Evolutionary conservation across 371 early-diverging fungal genomes (phyloP).

Genomic region (Nematocida sp.): DNA sequence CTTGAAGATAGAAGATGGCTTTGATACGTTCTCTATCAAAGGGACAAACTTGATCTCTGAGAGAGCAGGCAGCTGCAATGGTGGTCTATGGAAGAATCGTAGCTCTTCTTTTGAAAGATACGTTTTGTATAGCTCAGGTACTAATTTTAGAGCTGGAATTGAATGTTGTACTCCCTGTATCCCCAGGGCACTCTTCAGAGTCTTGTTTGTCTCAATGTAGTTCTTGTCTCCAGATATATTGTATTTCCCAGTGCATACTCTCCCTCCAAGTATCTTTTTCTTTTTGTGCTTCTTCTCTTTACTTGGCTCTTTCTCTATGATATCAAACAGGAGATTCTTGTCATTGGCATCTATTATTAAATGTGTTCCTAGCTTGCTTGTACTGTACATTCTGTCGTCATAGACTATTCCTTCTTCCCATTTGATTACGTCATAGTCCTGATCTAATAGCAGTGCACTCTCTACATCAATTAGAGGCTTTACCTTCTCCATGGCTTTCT

Average conservation of each 20-base stretch:
- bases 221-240: conserved; percentile 86
- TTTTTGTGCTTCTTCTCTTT: conserved; percentile 54
- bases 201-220: conserved; percentile 71
- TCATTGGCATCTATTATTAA: conserved; percentile 61
- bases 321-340: conserved; percentile 65
- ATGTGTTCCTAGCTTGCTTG: conserved; percentile 38
- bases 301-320: conserved; percentile 57
- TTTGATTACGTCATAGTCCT: conserved; percentile 53
- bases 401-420: conserved; percentile 64
- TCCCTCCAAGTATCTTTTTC: conserved; percentile 41
- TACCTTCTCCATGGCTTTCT: conserved; percentile 43
- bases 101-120: conserved; percentile 76
- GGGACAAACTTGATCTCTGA: conserved; percentile 20
- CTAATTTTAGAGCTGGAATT: conserved; percentile 78
- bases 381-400: conserved; percentile 48
- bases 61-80: conserved; percentile 66
- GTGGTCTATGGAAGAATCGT: conserved; percentile 83
- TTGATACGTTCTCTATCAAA: neutral
- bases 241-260: conserved; percentile 69
- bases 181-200: conserved; percentile 71
- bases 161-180: conserved; percentile 78
- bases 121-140: conserved; percentile 78
- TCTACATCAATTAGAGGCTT: neutral
- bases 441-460: conserved; percentile 55
- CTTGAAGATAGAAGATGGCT: conserved; percentile 71